Evolutionary conservation across 2,329 filamentous ascomycete species (phyloP), one percentile per base, ranked within the genome.

Genomic region (Pseudocercospora macadamiae): DNA sequence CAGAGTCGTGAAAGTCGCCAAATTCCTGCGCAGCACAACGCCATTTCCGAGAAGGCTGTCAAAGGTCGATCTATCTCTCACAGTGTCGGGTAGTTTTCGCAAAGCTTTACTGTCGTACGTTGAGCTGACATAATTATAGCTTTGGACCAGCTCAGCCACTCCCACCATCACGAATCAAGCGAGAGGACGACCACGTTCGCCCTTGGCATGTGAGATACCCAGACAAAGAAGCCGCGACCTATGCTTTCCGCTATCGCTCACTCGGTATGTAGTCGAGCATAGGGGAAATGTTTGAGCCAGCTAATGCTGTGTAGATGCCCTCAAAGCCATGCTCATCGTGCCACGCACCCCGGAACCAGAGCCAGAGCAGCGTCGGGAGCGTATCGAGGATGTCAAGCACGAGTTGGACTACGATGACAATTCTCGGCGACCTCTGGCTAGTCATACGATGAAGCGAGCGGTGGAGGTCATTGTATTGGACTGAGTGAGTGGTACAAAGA

Each of bases 311-410:
- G 14, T 18, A 66, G 67, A 54, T 19, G 56, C 60, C 0, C 59
- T 70, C 10, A 63, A 67, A 45, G 37, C 54, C 4, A 57, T 68
- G 48, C 47, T 63, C 30, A 65, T 68, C 56, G 61, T 69, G 18
- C 63, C 60, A n/a, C 68, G 63, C 23, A 64, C 63, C 1, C 65
- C 65, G 7, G 53, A 56, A 7, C 66, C 66, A 14, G 21, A 48
- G n/a, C 64, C 66, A 18, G 55, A 64, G 42, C 52, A 65, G 10
- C 63, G 66, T n/a, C n/a, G n/a, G 4, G 60, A 63, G 12, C 10
- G 32, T 7, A 45, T 42, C n/a, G 51, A 34, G 2, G 55, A 65
- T 6, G 62, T 1, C n/a, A 23, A 3, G 1, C 63, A 55, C 3
- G 61, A 68, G 23, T 23, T 63, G 3, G 14, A 12, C 14, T n/a